Evolutionary conservation across 2,329 filamentous ascomycete species (phyloP), one percentile per base, ranked within the genome.

Genomic region (Botrytis porri): DNA sequence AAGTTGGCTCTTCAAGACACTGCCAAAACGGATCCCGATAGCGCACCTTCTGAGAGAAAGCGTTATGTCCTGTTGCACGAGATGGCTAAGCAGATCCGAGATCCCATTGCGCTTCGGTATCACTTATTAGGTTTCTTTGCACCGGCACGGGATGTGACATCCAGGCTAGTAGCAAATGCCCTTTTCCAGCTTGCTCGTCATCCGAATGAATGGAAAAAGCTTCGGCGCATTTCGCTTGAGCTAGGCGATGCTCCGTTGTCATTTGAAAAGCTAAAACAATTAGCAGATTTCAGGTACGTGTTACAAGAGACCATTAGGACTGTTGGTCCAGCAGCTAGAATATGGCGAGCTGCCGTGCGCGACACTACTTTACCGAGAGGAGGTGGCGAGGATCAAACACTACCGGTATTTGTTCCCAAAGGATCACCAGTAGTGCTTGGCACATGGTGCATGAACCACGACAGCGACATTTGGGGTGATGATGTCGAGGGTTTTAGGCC

Each of bases 401-500:
- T 69, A 3, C 78, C 80, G 0, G 71, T 81, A 6, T 76, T 79
- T 35, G 69, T 81, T 16, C 35, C 61, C 6, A 74, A 72, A 54
- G 79, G 79, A 12, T 70, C 74, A 18, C 39, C 69, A 6, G 74
- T 81, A 0, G 64, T 73, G 0, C 79, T 76, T 41, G 73, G 60
- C 22, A 67, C 76, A 20, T 78, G 77, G 70, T 71, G 69, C 5
- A 74, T 81, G 59, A 77, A 79, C 41, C 74, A 78, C 9, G 75
- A 78, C 25, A 78, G 76, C 9, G 86, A 87, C 69, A 91, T 94
- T 78, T 94, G 92, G 92, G 92, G 92, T 1, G 79, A 86, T 0
- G 90, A 93, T 74, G 90, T 89, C 0, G 88, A 92, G 16, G 85
- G 88, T 1, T 96, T 94, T 82, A 84, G 86, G 6, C 93, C 93